Conservation (phyloP, 2,329 filamentous ascomycete species). For the Colletotrichum gloeosporioides region DNA sequence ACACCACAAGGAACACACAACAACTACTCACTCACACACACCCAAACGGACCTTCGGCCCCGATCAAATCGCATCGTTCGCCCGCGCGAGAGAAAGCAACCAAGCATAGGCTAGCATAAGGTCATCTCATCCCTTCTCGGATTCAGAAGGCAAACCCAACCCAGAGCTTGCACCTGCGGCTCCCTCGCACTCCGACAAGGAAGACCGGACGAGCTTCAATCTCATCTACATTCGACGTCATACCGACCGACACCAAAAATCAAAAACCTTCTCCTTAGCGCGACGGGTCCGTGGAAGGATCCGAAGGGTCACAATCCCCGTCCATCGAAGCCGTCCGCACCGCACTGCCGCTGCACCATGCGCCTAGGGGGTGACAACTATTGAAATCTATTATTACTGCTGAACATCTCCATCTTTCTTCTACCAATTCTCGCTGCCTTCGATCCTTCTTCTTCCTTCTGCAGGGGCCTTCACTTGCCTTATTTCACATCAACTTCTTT, state of each 20-base stretch:
- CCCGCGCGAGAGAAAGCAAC: background rate
- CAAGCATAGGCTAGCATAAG: conserved; percentile 1
- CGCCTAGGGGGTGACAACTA: background rate
- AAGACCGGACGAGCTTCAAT: background rate
- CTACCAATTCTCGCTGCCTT: background rate
- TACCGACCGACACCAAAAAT: conserved; percentile 1
- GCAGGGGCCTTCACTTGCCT: background rate
- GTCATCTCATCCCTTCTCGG: background rate
- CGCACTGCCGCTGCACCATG: conserved; percentile 4
- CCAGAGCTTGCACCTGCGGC: background rate
- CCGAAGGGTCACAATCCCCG: background rate
- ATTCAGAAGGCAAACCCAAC: background rate
- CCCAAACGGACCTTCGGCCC: background rate
- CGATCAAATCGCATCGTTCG: background rate
- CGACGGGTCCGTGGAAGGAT: conserved; percentile 7
- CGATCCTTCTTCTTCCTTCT: background rate
- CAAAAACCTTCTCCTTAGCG: conserved; percentile 10
- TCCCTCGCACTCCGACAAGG: background rate
- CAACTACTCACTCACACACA: background rate
- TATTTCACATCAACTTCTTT: background rate
- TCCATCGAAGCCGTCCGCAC: background rate
- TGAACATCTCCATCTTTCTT: background rate
- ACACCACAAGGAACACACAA: background rate
- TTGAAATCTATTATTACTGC: conserved; percentile 8
- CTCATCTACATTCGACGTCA: conserved; percentile 8